Evolutionary conservation across 495 filamentous ascomycete species (phyloP).

Genomic region (Daldinia grandis): DNA sequence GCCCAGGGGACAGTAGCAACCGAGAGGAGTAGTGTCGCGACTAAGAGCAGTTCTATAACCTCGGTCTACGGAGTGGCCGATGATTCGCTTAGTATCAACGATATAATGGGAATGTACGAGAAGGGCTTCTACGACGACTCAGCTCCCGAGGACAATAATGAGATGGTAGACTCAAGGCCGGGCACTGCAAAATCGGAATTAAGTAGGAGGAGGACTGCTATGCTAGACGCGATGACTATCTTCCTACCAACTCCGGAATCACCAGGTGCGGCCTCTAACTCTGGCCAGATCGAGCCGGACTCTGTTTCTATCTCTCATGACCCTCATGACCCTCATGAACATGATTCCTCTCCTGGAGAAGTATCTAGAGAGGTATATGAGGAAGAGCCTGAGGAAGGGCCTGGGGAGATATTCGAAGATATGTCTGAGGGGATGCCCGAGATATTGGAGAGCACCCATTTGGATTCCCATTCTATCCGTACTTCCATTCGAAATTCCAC

Average conservation of each 20-base stretch:
- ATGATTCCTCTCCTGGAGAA: slow-evolving; percentile 42
- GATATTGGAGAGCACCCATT: not conserved
- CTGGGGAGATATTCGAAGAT: slow-evolving; percentile 37
- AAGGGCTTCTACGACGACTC: slow-evolving; percentile 77
- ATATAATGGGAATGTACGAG: slow-evolving; percentile 93
- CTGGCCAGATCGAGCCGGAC: slow-evolving; percentile 44
- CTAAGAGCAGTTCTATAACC: slow-evolving; percentile 79
- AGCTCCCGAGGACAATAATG: slow-evolving; percentile 50
- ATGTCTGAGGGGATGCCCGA: slow-evolving; percentile 42
- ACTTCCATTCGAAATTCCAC: slow-evolving; percentile 4
- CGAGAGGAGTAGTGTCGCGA: slow-evolving; percentile 81
- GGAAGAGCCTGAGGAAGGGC: slow-evolving; percentile 26
- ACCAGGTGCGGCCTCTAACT: slow-evolving; percentile 30
- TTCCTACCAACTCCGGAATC: slow-evolving; percentile 44
- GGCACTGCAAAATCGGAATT: slow-evolving; percentile 46
- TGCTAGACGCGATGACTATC: slow-evolving; percentile 58
- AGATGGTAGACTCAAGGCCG: slow-evolving; percentile 48
- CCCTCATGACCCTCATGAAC: slow-evolving; percentile 46
- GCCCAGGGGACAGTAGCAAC: slow-evolving; percentile 73
- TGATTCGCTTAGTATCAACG: slow-evolving; percentile 84
- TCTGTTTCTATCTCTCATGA: slow-evolving; percentile 52
- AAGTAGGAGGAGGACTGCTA: slow-evolving; percentile 47
- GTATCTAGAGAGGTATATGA: slow-evolving; percentile 9
- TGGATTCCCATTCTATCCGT: slow-evolving; percentile 20
- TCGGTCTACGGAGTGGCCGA: slow-evolving; percentile 69